These are phyloP conservation scores for Apiospora kogelbergensis DNA, from an alignment of 2,329 filamentous ascomycete genomes.

Conservation along the genomic window DNA sequence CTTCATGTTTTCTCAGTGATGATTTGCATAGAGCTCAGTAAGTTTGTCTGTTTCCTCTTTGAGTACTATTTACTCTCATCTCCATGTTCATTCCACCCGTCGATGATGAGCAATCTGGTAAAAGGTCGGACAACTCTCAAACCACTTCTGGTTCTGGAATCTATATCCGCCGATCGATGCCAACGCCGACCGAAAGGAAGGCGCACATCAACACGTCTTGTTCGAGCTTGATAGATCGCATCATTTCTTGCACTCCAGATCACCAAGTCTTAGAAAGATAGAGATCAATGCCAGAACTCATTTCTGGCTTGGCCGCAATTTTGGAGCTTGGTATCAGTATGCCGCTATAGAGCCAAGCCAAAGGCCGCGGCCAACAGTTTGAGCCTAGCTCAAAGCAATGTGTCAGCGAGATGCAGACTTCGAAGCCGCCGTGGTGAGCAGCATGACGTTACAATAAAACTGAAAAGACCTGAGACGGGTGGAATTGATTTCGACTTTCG, in stretches of 20 bases:
- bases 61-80: not conserved
- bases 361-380: slow-evolving; percentile 15
- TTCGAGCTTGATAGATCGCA: not conserved
- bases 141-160: slow-evolving; percentile 16
- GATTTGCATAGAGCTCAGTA: not conserved
- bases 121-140: slow-evolving; percentile 18
- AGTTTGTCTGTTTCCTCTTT: not conserved
- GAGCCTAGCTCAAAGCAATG: not conserved
- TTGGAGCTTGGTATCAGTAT: slow-evolving; percentile 13
- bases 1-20: not conserved
- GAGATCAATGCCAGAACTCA: slow-evolving; percentile 7
- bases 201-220: slow-evolving; percentile 1
- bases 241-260: not conserved
- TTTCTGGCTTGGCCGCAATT: slow-evolving; percentile 1
- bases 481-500: not conserved
- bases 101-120: slow-evolving; percentile 18
- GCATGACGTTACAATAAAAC: slow-evolving; percentile 16
- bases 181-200: not conserved
- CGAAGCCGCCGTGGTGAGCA: slow-evolving; percentile 18
- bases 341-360: slow-evolving; percentile 12
- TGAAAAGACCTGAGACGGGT: slow-evolving; percentile 19
- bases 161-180: slow-evolving; percentile 11
- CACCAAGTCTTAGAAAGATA: not conserved
- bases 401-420: slow-evolving; percentile 12
- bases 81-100: slow-evolving; percentile 3